Base-by-base conservation (phyloP, 805 yeast genomes). In the Cyberlindnera americana region DNA sequence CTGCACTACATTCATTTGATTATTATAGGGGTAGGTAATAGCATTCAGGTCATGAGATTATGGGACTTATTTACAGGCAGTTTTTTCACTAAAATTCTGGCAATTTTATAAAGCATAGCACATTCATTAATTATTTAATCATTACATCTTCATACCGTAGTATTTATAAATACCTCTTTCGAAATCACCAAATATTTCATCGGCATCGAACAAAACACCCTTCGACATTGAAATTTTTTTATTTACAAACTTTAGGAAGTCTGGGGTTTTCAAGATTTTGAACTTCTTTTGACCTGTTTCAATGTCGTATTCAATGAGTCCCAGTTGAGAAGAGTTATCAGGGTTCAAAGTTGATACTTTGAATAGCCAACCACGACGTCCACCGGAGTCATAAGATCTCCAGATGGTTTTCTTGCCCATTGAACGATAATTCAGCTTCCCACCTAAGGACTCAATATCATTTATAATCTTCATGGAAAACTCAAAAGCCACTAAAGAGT, bases 301-400 rank as follows among this genome's bases (percentile, higher is more conserved):
- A 34, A 76, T 63, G 61, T 83, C 88, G 52, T 78, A 83, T 52
- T 69, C 75, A 4, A 78, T 69, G 37, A 78, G 60, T 5, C 64
- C 60, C 18, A 50, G 38, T 9, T 54, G 50, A 17, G 54, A 54
- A 2, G 61, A 44, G 46, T 65, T 64, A 18, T 57, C 69, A 8
- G 59, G 59, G 40, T 66, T 66, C 24, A 52, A 33, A 18, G 42
- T 50, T 3, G 50, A 54, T 14, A 66, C 61, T 53, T 72, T 76
- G 59, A 78, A 82, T 14, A 88, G 59, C 95, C 96, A 88, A 11
- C 86, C 81, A 45, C 96, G 70, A 45, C 95, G 69, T 5, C 95
- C 95, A 52, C 55, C 66, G 18, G 66, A 69, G 47, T 39, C 71
- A 60, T 15, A 61, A 44, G 45, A 56, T 38, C 34, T 53, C 59